phyloP scores from a whole-genome alignment of 169 alveolate species.

The Eimeria tenella region DNA sequence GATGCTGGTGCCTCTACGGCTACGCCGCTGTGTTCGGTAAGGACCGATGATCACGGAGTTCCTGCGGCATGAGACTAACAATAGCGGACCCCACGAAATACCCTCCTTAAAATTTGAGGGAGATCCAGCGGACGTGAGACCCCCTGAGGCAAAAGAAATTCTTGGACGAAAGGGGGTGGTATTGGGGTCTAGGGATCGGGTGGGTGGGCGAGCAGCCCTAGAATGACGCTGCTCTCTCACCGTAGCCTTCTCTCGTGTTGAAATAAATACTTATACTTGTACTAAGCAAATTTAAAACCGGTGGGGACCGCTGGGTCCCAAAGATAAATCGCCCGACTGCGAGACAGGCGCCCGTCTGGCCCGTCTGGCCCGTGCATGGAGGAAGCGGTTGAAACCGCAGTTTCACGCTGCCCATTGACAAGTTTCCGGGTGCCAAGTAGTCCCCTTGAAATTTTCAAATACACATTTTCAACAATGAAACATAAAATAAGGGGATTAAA shows the following conservation, averaged over 20 bases:
- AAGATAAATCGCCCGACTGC: not conserved
- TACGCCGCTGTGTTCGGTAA: too few species aligned
- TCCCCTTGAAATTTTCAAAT: not conserved
- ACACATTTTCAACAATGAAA: not conserved
- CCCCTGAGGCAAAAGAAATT: too few species aligned
- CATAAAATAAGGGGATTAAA: not conserved
- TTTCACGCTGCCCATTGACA: conserved; percentile 33
- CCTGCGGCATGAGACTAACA: too few species aligned
- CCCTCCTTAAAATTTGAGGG: too few species aligned
- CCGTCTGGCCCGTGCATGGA: conserved; percentile 72
- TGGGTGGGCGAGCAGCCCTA: conserved; percentile 16
- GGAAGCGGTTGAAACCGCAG: conserved; percentile 16
- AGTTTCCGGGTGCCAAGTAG: not conserved
- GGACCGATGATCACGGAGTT: too few species aligned
- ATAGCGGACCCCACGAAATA: too few species aligned
- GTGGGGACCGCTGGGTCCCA: not conserved
- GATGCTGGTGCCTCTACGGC: too few species aligned
- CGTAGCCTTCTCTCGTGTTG: not conserved
- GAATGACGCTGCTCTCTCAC: conserved; percentile 2
- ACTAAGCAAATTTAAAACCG: not conserved
- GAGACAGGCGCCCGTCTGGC: conserved; percentile 77
- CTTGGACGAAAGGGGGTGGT: too few species aligned
- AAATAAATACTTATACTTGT: not conserved
- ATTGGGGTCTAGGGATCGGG: conserved; percentile 42
- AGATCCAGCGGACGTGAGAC: too few species aligned